phyloP scores from a whole-genome alignment of 1,284 basidiomycete species.

The Wallemia hederae region DNA sequence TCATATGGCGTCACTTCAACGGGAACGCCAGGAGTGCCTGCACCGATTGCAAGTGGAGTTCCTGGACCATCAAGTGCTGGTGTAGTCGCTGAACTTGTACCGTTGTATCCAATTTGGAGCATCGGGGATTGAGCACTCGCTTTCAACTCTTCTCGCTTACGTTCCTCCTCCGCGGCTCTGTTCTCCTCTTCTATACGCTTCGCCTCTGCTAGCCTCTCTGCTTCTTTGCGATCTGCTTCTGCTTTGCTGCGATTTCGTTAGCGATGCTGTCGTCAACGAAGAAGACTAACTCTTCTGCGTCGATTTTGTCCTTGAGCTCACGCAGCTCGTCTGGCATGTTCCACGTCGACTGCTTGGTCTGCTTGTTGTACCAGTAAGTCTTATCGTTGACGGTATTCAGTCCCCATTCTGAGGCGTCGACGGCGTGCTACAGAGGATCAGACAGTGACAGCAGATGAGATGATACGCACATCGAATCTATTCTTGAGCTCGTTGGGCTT shows the following conservation, averaged over 20 bases:
- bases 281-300: constrained; percentile 29
- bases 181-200: background rate
- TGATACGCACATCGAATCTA: background rate
- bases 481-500: constrained; percentile 13
- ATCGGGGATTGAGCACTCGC: constrained; percentile 1
- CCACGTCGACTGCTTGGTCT: constrained; percentile 75
- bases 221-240: constrained; percentile 4
- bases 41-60: background rate
- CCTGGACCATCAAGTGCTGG: background rate
- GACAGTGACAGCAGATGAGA: background rate
- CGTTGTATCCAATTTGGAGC: background rate
- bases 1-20: constrained; percentile 27
- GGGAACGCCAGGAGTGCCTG: background rate
- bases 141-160: background rate
- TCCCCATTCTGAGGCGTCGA: constrained; percentile 10
- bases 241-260: constrained; percentile 1
- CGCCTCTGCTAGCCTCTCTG: constrained; percentile 2
- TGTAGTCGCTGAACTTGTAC: background rate
- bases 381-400: constrained; percentile 10
- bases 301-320: constrained; percentile 47
- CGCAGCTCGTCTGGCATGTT: constrained; percentile 69
- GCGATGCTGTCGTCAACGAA: background rate
- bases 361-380: constrained; percentile 11
- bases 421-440: constrained; percentile 8
- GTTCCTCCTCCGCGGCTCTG: background rate